These are phyloP conservation scores for Pseudogymnoascus sp. DNA, from an alignment of 2,329 filamentous ascomycete species.

Conservation along the genomic window DNA sequence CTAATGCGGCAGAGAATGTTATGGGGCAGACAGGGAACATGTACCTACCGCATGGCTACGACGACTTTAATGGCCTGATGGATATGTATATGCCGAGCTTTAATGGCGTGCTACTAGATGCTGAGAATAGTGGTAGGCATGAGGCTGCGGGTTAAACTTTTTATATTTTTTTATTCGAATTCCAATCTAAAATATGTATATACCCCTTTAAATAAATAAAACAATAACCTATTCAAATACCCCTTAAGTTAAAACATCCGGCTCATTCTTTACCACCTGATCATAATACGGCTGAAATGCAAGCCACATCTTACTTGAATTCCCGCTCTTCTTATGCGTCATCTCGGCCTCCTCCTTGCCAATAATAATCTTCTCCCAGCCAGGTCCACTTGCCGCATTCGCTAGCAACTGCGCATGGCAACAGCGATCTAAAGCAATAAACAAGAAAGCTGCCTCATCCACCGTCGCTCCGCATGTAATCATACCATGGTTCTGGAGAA, in stretches of 20 bases:
- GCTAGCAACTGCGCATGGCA: slow-evolving; percentile 45
- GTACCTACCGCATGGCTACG: not conserved
- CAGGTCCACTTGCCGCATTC: slow-evolving; percentile 49
- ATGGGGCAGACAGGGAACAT: not conserved
- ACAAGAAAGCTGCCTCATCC: slow-evolving; percentile 45
- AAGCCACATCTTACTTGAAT: slow-evolving; percentile 12
- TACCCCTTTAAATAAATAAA: not conserved
- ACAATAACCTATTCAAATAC: not conserved
- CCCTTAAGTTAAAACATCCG: not conserved
- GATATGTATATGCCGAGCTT: not conserved
- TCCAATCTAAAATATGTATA: not conserved
- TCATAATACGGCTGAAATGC: slow-evolving; percentile 11
- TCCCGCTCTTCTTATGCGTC: not conserved
- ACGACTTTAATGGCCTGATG: not conserved
- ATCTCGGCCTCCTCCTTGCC: slow-evolving; percentile 55
- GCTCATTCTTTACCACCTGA: slow-evolving; percentile 9
- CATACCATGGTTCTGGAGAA: slow-evolving; percentile 48
- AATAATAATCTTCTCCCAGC: slow-evolving; percentile 58
- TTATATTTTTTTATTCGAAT: not conserved
- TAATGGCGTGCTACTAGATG: not conserved
- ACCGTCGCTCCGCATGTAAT: slow-evolving; percentile 43
- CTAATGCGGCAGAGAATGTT: not conserved
- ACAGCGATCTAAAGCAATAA: slow-evolving; percentile 40
- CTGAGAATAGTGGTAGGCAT: not conserved
- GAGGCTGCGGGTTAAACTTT: not conserved